These are phyloP conservation scores for Gossypium lobatum DNA, from an alignment of 441 rosid genomes.

Conservation along the genomic window DNA sequence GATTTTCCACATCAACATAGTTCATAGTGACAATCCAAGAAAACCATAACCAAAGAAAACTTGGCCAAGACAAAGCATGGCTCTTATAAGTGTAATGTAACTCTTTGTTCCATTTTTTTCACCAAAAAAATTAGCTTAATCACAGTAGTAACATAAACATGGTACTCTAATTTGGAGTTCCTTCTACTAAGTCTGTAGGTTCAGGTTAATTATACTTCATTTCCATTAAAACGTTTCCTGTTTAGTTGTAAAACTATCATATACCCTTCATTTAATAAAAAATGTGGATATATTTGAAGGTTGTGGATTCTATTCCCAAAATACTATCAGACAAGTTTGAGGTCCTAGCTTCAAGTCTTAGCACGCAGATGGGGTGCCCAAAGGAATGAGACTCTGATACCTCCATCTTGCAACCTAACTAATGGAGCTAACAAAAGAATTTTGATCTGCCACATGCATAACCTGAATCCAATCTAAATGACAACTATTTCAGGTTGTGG, in stretches of 20 bases:
- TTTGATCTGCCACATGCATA: not conserved
- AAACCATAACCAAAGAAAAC: conserved; percentile 10
- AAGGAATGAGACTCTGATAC: not conserved
- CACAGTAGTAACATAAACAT: not conserved
- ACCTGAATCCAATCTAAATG: not conserved
- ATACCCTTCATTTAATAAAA: not conserved
- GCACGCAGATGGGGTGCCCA: not conserved
- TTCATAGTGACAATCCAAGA: not conserved
- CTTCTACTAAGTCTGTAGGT: not conserved
- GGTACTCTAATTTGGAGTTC: not conserved
- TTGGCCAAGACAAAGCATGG: conserved; percentile 2
- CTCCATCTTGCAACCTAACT: conserved; percentile 3
- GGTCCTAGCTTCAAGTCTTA: not conserved
- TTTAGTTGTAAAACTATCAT: not conserved
- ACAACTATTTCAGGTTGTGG: not conserved
- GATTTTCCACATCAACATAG: conserved; percentile 3
- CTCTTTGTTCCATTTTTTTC: not conserved
- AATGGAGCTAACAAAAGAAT: not conserved
- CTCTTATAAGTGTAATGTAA: not conserved
- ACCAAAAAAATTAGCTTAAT: not conserved
- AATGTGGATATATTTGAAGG: conserved; percentile 1
- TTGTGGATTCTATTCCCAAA: not conserved
- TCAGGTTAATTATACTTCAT: not conserved
- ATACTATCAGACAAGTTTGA: not conserved
- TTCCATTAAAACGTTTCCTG: not conserved